These are phyloP conservation scores for Aspergillus indologenus DNA, from an alignment of 495 filamentous ascomycete species.

Conservation along the genomic window DNA sequence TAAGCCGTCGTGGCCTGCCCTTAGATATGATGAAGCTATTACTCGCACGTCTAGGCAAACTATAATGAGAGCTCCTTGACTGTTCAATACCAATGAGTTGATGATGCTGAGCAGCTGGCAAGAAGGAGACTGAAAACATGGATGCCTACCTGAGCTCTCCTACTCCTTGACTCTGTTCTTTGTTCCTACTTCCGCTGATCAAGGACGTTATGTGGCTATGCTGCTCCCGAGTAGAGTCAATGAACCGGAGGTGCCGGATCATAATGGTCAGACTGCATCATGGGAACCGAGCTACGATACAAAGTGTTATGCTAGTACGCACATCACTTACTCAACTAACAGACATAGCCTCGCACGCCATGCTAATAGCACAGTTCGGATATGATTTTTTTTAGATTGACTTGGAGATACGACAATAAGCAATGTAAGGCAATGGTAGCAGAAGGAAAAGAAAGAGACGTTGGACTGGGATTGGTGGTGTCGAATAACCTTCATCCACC, in stretches of 20 bases:
- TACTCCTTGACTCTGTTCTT: not conserved
- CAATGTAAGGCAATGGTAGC: slow-evolving; percentile 1
- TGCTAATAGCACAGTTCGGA: not conserved
- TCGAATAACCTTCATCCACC: slow-evolving; percentile 15
- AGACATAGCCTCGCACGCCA: not conserved
- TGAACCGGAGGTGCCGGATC: not conserved
- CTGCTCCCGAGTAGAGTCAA: not conserved
- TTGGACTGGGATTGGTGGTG: slow-evolving; percentile 7
- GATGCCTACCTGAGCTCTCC: not conserved
- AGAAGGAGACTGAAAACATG: not conserved
- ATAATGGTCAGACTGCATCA: not conserved
- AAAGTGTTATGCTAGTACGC: not conserved
- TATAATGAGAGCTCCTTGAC: not conserved
- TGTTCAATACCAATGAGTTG: not conserved
- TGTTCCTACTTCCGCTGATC: not conserved
- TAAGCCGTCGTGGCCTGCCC: no score
- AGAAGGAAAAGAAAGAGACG: slow-evolving; percentile 11
- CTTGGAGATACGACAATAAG: not conserved
- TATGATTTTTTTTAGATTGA: not conserved
- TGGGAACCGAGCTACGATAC: not conserved
- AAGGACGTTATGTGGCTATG: not conserved
- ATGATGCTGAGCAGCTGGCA: not conserved
- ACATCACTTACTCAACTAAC: not conserved
- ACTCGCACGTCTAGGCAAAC: not conserved
- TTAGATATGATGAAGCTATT: no score